These are phyloP conservation scores for Ogataea paradorogensis DNA, from an alignment of 805 yeast species.

Conservation along the genomic window DNA sequence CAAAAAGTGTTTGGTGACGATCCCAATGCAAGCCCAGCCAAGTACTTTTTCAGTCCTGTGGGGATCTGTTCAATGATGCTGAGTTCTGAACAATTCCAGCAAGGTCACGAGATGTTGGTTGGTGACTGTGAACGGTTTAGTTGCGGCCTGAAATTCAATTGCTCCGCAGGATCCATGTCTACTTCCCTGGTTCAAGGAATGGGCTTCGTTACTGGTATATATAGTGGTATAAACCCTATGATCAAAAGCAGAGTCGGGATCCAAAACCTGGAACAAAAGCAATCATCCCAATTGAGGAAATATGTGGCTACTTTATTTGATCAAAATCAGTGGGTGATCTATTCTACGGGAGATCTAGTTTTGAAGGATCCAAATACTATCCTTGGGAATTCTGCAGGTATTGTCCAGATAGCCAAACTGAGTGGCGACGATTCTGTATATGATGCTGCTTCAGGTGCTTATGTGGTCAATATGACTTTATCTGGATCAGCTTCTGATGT, in stretches of 20 bases:
- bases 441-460: slow-evolving; percentile 69
- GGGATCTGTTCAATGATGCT: slow-evolving; percentile 61
- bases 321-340: slow-evolving; percentile 64
- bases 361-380: slow-evolving; percentile 30
- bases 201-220: slow-evolving; percentile 72
- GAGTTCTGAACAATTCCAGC: slow-evolving; percentile 42
- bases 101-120: slow-evolving; percentile 21
- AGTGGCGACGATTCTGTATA: slow-evolving; percentile 40
- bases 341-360: slow-evolving; percentile 30
- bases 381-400: slow-evolving; percentile 34
- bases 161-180: slow-evolving; percentile 29
- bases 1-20: slow-evolving; percentile 74
- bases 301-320: slow-evolving; percentile 54
- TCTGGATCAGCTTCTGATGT: slow-evolving; percentile 38
- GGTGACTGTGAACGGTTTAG: slow-evolving; percentile 35
- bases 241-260: slow-evolving; percentile 66
- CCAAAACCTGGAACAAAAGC: slow-evolving; percentile 41
- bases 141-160: slow-evolving; percentile 33
- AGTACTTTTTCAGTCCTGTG: slow-evolving; percentile 65
- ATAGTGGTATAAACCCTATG: slow-evolving; percentile 50
- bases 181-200: slow-evolving; percentile 73
- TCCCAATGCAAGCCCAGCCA: slow-evolving; percentile 38
- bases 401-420: slow-evolving; percentile 52
- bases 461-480: slow-evolving; percentile 45
- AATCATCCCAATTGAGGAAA: slow-evolving; percentile 45